phyloP scores from a whole-genome alignment of 305 asterid genomes.

The Fraxinus angustifolia region DNA sequence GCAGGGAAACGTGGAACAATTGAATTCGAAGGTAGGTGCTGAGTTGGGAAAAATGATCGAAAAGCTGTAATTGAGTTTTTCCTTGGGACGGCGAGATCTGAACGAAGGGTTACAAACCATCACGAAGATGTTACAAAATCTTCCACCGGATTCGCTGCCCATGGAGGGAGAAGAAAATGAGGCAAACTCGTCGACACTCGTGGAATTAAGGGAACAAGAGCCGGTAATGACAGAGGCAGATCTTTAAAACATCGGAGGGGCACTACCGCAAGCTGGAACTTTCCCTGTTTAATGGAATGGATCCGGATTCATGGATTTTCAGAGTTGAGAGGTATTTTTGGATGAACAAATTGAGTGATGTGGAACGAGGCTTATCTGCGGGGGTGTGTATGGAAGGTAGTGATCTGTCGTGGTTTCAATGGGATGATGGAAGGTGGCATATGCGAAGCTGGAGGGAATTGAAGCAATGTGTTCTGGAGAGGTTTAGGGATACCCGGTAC shows the following conservation, averaged over 20 bases:
- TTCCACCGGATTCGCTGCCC: not conserved
- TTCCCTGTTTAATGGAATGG: not conserved
- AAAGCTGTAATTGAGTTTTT: too few relatives aligned
- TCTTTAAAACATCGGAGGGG: not conserved
- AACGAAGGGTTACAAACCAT: not conserved
- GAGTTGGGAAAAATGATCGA: not conserved
- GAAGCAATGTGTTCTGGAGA: not conserved
- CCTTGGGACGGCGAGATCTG: too few relatives aligned
- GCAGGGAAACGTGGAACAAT: not conserved
- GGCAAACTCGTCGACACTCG: not conserved
- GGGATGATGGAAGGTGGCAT: not conserved
- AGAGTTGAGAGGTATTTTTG: not conserved
- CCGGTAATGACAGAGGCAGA: too few relatives aligned
- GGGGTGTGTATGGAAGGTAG: not conserved
- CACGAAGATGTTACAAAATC: not conserved
- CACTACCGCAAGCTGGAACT: not conserved
- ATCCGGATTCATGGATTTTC: not conserved
- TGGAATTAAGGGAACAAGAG: not conserved
- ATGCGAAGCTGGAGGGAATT: not conserved
- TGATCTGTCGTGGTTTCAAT: not conserved
- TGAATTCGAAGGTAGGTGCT: not conserved
- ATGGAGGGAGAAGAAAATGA: not conserved
- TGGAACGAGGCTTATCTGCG: not conserved
- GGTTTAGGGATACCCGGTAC: not conserved
- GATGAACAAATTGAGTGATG: not conserved